Conservation (phyloP, 2,329 filamentous ascomycete genomes). For the Tolypocladium guangdongense region DNA sequence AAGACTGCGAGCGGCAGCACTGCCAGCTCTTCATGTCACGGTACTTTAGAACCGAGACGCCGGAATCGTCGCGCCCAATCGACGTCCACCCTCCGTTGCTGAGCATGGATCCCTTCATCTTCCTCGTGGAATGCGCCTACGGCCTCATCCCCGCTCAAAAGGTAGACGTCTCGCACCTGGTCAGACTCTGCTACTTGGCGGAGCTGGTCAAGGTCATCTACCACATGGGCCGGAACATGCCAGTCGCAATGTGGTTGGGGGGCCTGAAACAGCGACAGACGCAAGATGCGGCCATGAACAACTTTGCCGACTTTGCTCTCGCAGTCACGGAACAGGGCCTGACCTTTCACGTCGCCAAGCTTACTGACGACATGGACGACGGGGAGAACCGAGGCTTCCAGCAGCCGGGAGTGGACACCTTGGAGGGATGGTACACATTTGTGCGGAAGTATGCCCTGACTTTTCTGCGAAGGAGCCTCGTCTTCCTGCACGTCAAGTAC, state of each 20-base stretch:
- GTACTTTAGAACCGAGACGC: constrained; percentile 32
- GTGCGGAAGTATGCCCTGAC: constrained; percentile 76
- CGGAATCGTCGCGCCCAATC: constrained; percentile 27
- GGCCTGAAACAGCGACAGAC: constrained; percentile 30
- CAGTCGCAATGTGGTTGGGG: constrained; percentile 36
- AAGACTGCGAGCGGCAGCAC: constrained; percentile 61
- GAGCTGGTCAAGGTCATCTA: constrained; percentile 78
- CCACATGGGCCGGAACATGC: constrained; percentile 45
- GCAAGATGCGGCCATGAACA: constrained; percentile 36
- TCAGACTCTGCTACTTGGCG: constrained; percentile 79
- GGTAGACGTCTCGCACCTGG: constrained; percentile 65
- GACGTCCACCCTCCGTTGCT: constrained; percentile 49
- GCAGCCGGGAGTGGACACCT: constrained; percentile 41
- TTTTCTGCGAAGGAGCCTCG: constrained; percentile 75
- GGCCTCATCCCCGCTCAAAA: constrained; percentile 56
- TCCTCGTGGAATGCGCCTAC: constrained; percentile 69
- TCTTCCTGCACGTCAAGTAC: constrained; percentile 79
- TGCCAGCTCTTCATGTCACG: constrained; percentile 62
- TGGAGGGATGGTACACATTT: constrained; percentile 46
- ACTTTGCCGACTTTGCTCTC: constrained; percentile 46
- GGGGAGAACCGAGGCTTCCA: constrained; percentile 38
- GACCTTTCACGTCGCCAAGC: constrained; percentile 24
- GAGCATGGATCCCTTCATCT: constrained; percentile 62
- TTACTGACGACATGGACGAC: constrained; percentile 13
- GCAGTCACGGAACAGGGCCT: constrained; percentile 34